Evolutionary conservation across 192 early-diverging fungal genomes (phyloP).

Genomic region (Dimargaris cristalligena): DNA sequence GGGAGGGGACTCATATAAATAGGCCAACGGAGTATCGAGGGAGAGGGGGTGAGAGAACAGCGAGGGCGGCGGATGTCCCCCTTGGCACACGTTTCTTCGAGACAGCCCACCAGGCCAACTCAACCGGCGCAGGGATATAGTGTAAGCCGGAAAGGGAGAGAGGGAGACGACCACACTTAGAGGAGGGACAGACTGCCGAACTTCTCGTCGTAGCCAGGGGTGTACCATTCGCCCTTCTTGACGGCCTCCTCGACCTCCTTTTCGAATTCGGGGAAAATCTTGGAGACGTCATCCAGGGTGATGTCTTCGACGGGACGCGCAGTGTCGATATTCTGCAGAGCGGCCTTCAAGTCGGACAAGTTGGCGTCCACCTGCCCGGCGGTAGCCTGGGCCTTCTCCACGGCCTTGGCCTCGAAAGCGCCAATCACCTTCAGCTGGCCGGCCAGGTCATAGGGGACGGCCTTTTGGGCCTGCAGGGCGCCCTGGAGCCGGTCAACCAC

Average conservation of each 20-base stretch:
- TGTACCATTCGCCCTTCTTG: constrained; percentile 78
- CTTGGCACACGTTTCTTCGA: too few species aligned
- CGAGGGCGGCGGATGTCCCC: too few species aligned
- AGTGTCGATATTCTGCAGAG: constrained; percentile 82
- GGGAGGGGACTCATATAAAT: too few species aligned
- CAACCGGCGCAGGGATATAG: too few species aligned
- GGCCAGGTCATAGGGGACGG: constrained; percentile 62
- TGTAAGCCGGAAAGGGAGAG: too few species aligned
- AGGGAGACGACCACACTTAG: too few species aligned
- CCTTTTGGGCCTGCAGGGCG: constrained; percentile 61
- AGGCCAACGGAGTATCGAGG: too few species aligned
- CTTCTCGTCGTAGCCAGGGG: constrained; percentile 93
- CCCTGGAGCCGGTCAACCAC: constrained; percentile 84
- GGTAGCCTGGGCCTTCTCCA: constrained; percentile 64
- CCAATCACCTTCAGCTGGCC: constrained; percentile 72
- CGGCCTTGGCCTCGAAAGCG: constrained; percentile 59
- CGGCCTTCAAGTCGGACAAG: constrained; percentile 70
- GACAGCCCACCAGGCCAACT: too few species aligned
- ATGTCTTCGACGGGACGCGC: constrained; percentile 87
- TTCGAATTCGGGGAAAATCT: constrained; percentile 84
- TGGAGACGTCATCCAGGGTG: constrained; percentile 89
- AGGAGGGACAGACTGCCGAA: constrained; percentile 59
- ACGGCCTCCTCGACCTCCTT: constrained; percentile 77
- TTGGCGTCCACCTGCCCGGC: constrained; percentile 70
- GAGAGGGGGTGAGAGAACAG: too few species aligned